Conservation (phyloP, 2,329 filamentous ascomycete species). For the Sporothrix curviconia region DNA sequence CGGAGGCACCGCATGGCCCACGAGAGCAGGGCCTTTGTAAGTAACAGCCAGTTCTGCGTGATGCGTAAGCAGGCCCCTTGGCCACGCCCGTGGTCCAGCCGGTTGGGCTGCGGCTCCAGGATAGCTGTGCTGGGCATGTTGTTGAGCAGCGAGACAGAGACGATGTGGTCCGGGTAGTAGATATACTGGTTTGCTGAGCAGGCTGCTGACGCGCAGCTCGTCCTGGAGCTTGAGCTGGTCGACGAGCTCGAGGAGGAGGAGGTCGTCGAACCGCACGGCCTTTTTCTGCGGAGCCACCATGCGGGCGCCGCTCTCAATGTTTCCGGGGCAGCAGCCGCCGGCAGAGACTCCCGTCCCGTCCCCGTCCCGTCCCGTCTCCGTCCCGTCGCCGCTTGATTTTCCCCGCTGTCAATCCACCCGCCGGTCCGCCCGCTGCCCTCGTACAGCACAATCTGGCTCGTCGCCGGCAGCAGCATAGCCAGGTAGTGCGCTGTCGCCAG, state of each 20-base stretch:
- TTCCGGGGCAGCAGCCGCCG: no score
- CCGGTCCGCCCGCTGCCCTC: constrained; percentile 65
- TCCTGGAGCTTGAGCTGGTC: constrained; percentile 25
- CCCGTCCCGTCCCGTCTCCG: no score
- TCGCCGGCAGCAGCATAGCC: constrained; percentile 54
- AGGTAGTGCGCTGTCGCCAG: constrained; percentile 74
- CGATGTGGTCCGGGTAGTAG: constrained; percentile 81
- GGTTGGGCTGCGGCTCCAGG: not conserved
- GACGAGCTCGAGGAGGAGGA: constrained; percentile 66
- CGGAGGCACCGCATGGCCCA: constrained; percentile 13
- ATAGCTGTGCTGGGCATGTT: not conserved
- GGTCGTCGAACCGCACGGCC: constrained; percentile 47
- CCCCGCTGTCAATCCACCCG: constrained; percentile 72
- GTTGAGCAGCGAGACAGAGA: constrained; percentile 39
- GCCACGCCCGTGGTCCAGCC: not conserved
- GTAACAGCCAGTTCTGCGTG: not conserved
- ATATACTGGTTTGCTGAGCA: constrained; percentile 59
- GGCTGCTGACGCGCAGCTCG: constrained; percentile 49
- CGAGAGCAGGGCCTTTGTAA: not conserved
- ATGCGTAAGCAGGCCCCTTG: no score
- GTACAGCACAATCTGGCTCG: constrained; percentile 71
- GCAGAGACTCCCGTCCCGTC: no score
- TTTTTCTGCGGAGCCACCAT: constrained; percentile 54
- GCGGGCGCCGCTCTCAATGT: constrained; percentile 73
- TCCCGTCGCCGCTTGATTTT: no score